Evolutionary conservation across 441 rosid genomes (phyloP).

Genomic region (Pelargonium cotyledonis): DNA sequence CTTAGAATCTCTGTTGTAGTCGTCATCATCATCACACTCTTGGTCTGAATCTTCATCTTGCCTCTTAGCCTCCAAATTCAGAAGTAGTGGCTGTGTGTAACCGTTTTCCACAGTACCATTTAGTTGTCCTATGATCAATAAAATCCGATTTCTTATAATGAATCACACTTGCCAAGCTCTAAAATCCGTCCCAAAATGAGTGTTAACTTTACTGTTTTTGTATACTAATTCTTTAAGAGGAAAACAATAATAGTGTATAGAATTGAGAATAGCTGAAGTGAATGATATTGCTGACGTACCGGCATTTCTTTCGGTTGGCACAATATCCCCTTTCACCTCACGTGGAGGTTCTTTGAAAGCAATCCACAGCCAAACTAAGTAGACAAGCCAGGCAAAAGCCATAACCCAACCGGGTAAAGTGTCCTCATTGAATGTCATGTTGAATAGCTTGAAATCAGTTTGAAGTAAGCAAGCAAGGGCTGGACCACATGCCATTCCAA

Average conservation of each 20-base stretch:
- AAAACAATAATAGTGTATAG: too few species aligned
- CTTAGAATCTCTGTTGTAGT: slow-evolving; percentile 9
- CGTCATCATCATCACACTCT: slow-evolving; percentile 29
- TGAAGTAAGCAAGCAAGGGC: slow-evolving; percentile 49
- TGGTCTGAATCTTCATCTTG: slow-evolving; percentile 26
- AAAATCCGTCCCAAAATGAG: too few species aligned
- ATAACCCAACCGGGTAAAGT: slow-evolving; percentile 52
- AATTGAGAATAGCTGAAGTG: background rate
- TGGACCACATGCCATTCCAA: slow-evolving; percentile 59
- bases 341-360: slow-evolving; percentile 36
- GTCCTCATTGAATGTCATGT: slow-evolving; percentile 37
- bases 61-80: slow-evolving; percentile 22
- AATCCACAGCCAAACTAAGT: slow-evolving; percentile 35
- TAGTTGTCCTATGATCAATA: slow-evolving; percentile 23
- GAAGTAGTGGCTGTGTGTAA: slow-evolving; percentile 29
- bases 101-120: slow-evolving; percentile 30
- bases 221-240: too few species aligned
- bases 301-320: slow-evolving; percentile 20
- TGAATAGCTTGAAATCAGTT: slow-evolving; percentile 33
- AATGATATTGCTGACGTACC: slow-evolving; percentile 31
- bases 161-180: too few species aligned
- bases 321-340: slow-evolving; percentile 18
- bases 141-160: background rate
- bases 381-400: slow-evolving; percentile 43
- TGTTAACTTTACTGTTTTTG: too few species aligned